Conservation (phyloP, 768 basidiomycete genomes). For the Phylloporus rhodoxanthus region DNA sequence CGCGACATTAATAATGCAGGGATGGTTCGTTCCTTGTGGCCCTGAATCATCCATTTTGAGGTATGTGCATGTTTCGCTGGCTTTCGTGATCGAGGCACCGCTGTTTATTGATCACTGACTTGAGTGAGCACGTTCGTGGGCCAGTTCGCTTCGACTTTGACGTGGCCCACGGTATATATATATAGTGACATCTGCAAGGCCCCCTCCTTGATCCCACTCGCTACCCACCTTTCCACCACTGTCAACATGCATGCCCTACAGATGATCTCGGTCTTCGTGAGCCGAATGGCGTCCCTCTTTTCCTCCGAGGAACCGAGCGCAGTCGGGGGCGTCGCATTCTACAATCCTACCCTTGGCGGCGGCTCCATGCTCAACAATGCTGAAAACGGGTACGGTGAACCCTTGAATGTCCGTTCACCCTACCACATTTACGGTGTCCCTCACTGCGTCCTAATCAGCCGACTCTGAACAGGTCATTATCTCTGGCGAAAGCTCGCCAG, state of each 20-base stretch:
- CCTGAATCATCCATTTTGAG: not conserved
- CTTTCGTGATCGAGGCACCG: slow-evolving; percentile 2
- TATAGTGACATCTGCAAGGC: not conserved
- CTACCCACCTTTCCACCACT: not conserved
- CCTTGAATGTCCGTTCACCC: slow-evolving; percentile 36
- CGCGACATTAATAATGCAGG: not conserved
- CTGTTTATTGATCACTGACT: no score
- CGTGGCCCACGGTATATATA: not conserved
- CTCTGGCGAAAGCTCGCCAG: slow-evolving; percentile 55
- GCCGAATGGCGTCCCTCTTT: slow-evolving; percentile 4
- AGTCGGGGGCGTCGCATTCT: slow-evolving; percentile 23
- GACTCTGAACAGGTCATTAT: slow-evolving; percentile 46
- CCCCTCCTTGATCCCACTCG: not conserved
- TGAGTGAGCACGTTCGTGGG: not conserved
- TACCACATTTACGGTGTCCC: not conserved
- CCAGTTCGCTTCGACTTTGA: not conserved
- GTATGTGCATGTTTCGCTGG: not conserved
- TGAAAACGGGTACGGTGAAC: slow-evolving; percentile 36
- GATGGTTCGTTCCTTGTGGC: not conserved
- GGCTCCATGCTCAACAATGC: slow-evolving; percentile 42
- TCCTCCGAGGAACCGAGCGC: not conserved
- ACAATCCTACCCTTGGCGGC: slow-evolving; percentile 31
- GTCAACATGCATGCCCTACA: slow-evolving; percentile 6
- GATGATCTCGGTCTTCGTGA: not conserved
- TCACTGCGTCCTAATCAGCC: not conserved